Percentiles rank a stretch among this genome's conserved stretches.
These are phyloP conservation scores for Guyanaporus albipodus DNA, from an alignment of 768 basidiomycete genomes.

Conservation along the genomic window DNA sequence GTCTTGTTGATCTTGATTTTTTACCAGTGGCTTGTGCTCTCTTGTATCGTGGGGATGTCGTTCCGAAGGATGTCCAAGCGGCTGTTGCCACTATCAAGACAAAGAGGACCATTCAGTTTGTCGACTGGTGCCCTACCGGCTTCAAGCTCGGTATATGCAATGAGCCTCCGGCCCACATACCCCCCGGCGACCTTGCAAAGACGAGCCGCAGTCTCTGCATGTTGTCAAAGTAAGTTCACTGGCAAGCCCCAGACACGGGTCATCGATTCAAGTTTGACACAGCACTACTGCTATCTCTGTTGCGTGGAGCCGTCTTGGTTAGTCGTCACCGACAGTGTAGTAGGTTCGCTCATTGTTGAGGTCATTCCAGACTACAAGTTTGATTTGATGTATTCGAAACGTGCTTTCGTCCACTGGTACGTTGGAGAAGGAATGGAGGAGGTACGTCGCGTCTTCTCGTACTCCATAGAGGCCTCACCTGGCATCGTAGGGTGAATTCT, in stretches of 20 bases:
- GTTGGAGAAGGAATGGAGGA: conserved; percentile 99
- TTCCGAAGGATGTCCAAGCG: conserved; percentile 91
- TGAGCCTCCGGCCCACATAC: conserved; percentile 88
- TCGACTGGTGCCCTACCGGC: conserved; percentile 98
- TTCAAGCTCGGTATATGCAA: conserved; percentile 99
- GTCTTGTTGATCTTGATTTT: conserved; percentile 16
- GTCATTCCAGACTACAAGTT: conserved; percentile 81
- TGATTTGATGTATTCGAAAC: conserved; percentile 96
- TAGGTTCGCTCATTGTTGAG: conserved; percentile 6
- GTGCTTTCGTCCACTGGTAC: conserved; percentile 91
- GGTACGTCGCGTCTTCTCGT: conserved; percentile 30
- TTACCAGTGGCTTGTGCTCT: conserved; percentile 81
- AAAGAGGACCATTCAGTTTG: conserved; percentile 96
- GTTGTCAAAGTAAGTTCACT: conserved; percentile 79
- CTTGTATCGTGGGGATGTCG: conserved; percentile 94
- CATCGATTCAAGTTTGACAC: conserved; percentile 4
- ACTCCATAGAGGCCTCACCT: conserved; percentile 8
- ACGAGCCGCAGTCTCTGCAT: conserved; percentile 93
- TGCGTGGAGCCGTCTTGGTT: conserved; percentile 87
- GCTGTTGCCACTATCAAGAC: conserved; percentile 95
- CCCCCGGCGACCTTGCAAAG: conserved; percentile 94
- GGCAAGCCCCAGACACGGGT: too few relatives aligned
- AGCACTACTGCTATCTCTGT: conserved; percentile 91
- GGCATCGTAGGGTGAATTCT: conserved; percentile 82
- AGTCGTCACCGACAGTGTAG: conserved; percentile 11